These are phyloP conservation scores for Ceratonia siliqua DNA, from an alignment of 306 rosid genomes.

Conservation along the genomic window DNA sequence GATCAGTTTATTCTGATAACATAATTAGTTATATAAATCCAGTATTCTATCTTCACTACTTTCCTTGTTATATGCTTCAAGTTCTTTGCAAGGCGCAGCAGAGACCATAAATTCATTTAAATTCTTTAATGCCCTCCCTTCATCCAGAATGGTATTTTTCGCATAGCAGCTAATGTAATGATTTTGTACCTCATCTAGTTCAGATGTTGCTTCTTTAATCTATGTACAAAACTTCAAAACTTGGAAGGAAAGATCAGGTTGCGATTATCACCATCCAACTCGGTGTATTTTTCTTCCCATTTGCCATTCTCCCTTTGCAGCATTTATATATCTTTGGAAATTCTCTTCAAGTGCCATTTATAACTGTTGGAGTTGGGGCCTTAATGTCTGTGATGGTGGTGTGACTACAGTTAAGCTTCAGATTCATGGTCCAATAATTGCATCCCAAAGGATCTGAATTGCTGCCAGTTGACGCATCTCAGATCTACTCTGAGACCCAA, in stretches of 20 bases:
- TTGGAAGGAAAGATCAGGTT: neutral
- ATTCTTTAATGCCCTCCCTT: neutral
- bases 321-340: neutral
- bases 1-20: neutral
- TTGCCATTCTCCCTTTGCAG: neutral
- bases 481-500: neutral
- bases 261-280: neutral
- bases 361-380: slow-evolving; percentile 17
- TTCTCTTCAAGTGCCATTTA: neutral
- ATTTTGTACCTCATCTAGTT: neutral
- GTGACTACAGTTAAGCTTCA: slow-evolving; percentile 4
- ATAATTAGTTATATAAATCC: neutral
- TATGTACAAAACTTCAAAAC: neutral
- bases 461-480: neutral
- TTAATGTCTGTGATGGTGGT: neutral
- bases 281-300: neutral
- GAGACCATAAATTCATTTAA: neutral
- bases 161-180: neutral
- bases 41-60: neutral
- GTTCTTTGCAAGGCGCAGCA: neutral
- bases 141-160: neutral
- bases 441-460: neutral
- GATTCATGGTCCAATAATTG: neutral
- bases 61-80: neutral
- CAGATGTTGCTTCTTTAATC: neutral